Conservation (phyloP, 1,284 basidiomycete genomes). For the Pholiota adiposa region DNA sequence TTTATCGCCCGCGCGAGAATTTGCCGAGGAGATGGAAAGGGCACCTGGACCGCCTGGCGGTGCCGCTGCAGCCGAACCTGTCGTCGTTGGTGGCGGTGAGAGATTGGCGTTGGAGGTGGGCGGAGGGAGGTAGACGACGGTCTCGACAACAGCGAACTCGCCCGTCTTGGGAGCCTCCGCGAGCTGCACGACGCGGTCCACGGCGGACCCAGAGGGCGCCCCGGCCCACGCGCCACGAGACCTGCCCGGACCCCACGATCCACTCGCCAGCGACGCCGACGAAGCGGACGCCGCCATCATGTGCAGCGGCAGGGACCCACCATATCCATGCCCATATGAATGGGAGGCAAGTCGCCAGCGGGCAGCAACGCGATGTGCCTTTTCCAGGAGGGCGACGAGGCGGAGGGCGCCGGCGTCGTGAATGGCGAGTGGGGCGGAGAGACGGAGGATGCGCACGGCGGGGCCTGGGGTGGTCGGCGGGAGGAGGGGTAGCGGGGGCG, state of each 20-base stretch:
- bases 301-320: no score
- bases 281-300: not conserved
- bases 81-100: not conserved
- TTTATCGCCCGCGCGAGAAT: not conserved
- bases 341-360: constrained; percentile 45
- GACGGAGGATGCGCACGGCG: constrained; percentile 44
- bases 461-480: constrained; percentile 15
- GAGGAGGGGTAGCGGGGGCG: constrained; percentile 33
- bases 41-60: not conserved
- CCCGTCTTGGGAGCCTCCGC: constrained; percentile 31
- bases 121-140: constrained; percentile 4
- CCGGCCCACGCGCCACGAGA: no score
- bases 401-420: constrained; percentile 52
- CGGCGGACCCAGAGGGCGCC: not conserved
- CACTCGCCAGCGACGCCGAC: not conserved
- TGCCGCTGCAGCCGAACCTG: not conserved
- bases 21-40: not conserved
- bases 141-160: constrained; percentile 35
- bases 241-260: no score
- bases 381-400: constrained; percentile 54
- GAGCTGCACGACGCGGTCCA: constrained; percentile 31
- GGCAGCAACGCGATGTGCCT: constrained; percentile 54
- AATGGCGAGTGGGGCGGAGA: constrained; percentile 44
- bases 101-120: not conserved
- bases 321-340: no score